These are phyloP conservation scores for Cyclotella distinguenda DNA, from an alignment of 108 stramenopile genomes.

Conservation along the genomic window DNA sequence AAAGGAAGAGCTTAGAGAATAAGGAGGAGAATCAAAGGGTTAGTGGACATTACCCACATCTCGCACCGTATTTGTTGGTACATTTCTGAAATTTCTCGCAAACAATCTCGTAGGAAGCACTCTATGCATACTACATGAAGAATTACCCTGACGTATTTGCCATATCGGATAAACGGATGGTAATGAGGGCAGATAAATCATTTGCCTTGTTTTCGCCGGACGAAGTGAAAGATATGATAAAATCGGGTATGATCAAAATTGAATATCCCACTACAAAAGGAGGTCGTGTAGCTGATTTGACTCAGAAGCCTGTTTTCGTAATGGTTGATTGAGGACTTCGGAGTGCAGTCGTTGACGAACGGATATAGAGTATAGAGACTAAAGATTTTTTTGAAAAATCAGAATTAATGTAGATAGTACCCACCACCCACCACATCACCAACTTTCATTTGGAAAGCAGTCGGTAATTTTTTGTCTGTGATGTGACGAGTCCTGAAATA, in stretches of 20 bases:
- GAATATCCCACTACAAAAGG: constrained; percentile 67
- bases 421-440: no score
- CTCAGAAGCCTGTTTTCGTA: constrained; percentile 81
- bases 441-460: no score
- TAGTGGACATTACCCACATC: constrained; percentile 4
- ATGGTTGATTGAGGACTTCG: constrained; percentile 56
- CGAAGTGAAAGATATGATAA: constrained; percentile 55
- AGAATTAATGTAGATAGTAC: no score
- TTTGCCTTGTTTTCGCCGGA: constrained; percentile 54
- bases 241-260: constrained; percentile 52
- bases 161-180: constrained; percentile 56
- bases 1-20: constrained; percentile 66
- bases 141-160: constrained; percentile 86
- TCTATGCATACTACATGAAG: constrained; percentile 82
- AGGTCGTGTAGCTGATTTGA: constrained; percentile 68
- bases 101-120: constrained; percentile 45
- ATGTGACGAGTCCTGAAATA: no score
- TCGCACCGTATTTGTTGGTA: background rate
- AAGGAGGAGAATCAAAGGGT: constrained; percentile 63
- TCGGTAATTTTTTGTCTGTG: no score
- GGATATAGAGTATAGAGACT: no score
- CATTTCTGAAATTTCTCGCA: background rate
- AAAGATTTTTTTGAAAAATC: no score
- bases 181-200: constrained; percentile 71
- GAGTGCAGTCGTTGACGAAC: no score